Conservation (phyloP, 192 early-diverging fungal species). For the Chytriomyces sp. region DNA sequence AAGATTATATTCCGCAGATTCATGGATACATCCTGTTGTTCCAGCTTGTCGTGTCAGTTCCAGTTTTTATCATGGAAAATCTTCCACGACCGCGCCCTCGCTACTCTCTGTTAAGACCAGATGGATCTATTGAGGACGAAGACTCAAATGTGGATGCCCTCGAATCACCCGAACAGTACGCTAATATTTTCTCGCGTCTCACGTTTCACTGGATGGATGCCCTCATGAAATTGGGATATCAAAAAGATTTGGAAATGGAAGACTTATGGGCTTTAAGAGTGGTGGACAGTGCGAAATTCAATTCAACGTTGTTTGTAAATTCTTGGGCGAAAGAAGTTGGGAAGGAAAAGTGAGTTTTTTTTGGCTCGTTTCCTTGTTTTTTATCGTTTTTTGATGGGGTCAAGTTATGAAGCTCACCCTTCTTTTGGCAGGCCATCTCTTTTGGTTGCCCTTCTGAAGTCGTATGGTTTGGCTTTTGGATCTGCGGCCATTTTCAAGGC, state of each 20-base stretch:
- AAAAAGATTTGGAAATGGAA: constrained; percentile 71
- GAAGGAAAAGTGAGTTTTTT: constrained; percentile 48
- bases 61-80: constrained; percentile 53
- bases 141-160: constrained; percentile 15
- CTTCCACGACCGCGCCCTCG: constrained; percentile 37
- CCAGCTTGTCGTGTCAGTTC: constrained; percentile 31
- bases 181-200: constrained; percentile 82
- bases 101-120: neutral
- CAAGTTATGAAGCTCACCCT: constrained; percentile 11
- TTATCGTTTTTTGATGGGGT: neutral
- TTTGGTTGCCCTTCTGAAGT: constrained; percentile 60
- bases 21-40: neutral
- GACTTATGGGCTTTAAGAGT: constrained; percentile 75
- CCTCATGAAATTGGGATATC: constrained; percentile 78
- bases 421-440: constrained; percentile 69
- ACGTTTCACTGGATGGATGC: constrained; percentile 92
- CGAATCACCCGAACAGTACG: constrained; percentile 73
- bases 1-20: neutral
- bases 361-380: neutral
- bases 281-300: constrained; percentile 61
- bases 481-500: constrained; percentile 81
- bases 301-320: constrained; percentile 67
- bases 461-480: constrained; percentile 70
- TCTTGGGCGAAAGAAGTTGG: constrained; percentile 75
- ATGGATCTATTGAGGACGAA: constrained; percentile 7